A percentile compares a stretch with the other conserved stretches of the same genome.
Conservation (phyloP, 2,329 filamentous ascomycete genomes). For the Fusarium temperatum region DNA sequence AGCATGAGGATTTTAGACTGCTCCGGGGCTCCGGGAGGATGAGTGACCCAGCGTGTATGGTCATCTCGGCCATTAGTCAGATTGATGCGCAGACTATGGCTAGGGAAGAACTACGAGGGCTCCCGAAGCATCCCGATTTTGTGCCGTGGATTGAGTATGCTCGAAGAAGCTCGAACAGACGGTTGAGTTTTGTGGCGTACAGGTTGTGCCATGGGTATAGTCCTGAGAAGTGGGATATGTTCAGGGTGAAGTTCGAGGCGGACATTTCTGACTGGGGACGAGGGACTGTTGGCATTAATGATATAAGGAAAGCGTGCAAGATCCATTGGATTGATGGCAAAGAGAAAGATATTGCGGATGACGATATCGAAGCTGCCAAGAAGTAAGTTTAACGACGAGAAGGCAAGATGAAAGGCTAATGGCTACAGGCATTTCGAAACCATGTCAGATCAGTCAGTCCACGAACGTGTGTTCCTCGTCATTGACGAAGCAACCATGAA, state of each 20-base stretch:
- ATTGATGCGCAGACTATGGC: conserved; percentile 16
- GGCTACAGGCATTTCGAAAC: conserved; percentile 6
- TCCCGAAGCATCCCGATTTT: not conserved
- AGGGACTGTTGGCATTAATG: not conserved
- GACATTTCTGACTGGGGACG: conserved; percentile 41
- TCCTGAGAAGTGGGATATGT: conserved; percentile 38
- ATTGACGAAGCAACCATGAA: conserved; percentile 39
- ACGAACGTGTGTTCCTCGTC: conserved; percentile 17
- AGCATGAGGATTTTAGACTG: not conserved
- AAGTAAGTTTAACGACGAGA: conserved; percentile 9
- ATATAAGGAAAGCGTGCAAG: conserved; percentile 22
- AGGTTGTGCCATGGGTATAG: conserved; percentile 29
- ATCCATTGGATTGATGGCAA: conserved; percentile 38
- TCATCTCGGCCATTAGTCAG: not conserved
- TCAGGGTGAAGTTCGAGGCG: conserved; percentile 38
- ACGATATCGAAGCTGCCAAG: conserved; percentile 33
- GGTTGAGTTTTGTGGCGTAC: conserved; percentile 27
- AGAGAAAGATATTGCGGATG: conserved; percentile 22
- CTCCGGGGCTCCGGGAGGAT: not conserved
- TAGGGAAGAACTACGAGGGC: conserved; percentile 25
- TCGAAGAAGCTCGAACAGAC: not conserved
- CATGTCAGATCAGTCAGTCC: not conserved
- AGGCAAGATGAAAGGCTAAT: not conserved
- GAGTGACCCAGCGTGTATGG: conserved; percentile 8
- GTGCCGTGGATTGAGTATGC: conserved; percentile 22